Evolutionary conservation across 1,284 basidiomycete genomes (phyloP), one percentile per base, ranked within the genome.

Genomic region (Mycena citricolor): DNA sequence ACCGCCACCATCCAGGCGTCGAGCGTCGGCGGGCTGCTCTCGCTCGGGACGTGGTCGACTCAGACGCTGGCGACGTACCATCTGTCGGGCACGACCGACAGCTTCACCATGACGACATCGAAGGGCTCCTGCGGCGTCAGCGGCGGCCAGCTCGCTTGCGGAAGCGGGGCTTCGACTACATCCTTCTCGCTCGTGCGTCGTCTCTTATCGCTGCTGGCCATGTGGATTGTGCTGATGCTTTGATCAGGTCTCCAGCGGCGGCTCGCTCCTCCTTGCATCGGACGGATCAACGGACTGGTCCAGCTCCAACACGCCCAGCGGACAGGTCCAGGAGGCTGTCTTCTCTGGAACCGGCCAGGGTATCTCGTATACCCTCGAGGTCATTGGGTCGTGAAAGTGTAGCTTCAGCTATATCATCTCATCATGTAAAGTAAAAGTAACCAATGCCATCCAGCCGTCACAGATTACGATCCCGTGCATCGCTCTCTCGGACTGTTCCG

Each of bases 271-370:
- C 4, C 63, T 81, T 22, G 71, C 76, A 8, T 77, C 68, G 48
- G 59, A 63, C 3, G 78, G 76, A 10, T 74, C 72, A 10, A 75
- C 76, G 8, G 52, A 64, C 7, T 83, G 75, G 60, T 70, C 71
- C 13, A 78, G 74, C 49, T 70, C 71, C 51, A 66, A 65, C 4
- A 60, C 67, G 25, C 79, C 79, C 10, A 80, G 76, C 57, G 79
- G 79, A 8, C 60, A 59, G 11, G 69, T 66, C 0, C 76, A 76
- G 34, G 70, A 71, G 57, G 63, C 70, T 4, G 74, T 81, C 8
- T 79, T 69, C 58, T 71, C 71, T 7, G 79, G 75, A 4, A 63
- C 62, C 41, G 60, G 65, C 35, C 70, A 74, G 47, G 48, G 63
- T 5, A 58, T 73, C 49, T 61, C 64, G 44, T 77, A 71, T 55